phyloP scores from a whole-genome alignment of 2,329 filamentous ascomycete species.

The Drechmeria coniospora region DNA sequence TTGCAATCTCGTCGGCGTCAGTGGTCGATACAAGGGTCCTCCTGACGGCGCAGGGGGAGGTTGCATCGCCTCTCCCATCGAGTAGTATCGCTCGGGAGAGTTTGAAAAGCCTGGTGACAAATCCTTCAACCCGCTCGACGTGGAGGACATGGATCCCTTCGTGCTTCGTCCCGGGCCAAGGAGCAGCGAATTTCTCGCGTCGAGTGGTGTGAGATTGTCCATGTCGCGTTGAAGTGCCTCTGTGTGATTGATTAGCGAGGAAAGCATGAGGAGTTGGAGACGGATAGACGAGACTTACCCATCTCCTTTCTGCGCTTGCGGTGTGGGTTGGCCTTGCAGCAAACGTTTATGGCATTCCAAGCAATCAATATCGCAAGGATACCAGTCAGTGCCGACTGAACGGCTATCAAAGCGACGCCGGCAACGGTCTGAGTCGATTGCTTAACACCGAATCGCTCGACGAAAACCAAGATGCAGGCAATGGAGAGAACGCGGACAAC shows the following conservation, averaged over 20 bases:
- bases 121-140: constrained; percentile 23
- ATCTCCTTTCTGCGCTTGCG: constrained; percentile 76
- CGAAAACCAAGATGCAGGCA: constrained; percentile 78
- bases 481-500: constrained; percentile 80
- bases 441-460: constrained; percentile 77
- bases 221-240: constrained; percentile 64
- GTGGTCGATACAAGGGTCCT: constrained; percentile 17
- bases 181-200: constrained; percentile 75
- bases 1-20: constrained; percentile 20
- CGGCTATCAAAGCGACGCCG: constrained; percentile 81
- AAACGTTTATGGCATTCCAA: constrained; percentile 74
- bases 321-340: constrained; percentile 80
- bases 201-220: constrained; percentile 73
- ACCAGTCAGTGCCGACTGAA: constrained; percentile 74
- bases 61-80: constrained; percentile 8
- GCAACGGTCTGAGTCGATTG: constrained; percentile 91
- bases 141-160: constrained; percentile 26
- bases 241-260: constrained; percentile 22
- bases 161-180: constrained; percentile 38
- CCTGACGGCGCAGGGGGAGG: constrained; percentile 11
- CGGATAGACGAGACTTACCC: constrained; percentile 40
- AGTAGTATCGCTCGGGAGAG: constrained; percentile 18
- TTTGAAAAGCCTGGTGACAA: too few relatives aligned
- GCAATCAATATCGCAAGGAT: constrained; percentile 73
- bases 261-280: neutral